Base-by-base conservation (phyloP, 1,284 basidiomycete species). In the Trichosporon coremiiforme region DNA sequence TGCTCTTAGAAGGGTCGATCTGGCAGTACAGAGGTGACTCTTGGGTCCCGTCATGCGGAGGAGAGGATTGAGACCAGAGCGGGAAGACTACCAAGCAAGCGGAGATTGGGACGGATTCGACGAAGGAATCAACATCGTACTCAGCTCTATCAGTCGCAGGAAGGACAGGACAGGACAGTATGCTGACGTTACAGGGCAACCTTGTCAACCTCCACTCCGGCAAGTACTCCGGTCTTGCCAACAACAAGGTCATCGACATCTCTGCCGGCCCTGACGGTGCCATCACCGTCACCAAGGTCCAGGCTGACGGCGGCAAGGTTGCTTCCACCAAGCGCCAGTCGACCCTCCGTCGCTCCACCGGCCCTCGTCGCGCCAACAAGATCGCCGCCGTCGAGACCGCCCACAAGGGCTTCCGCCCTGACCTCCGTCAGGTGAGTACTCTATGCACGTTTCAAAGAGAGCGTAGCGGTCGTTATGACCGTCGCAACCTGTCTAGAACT, bases 201-300 rank as follows among this genome's bases (percentile, higher is more conserved):
- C 88, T 94, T 82, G 85, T 87, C 71, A 94, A 93, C 86, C 79
- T 93, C 76, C 91, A 94, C 86, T 94, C 93, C 35, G 87, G 88
- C 87, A 95, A 94, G 83, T 94, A 88, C 87, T 95, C 93, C 72
- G 93, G 93, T 74, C 86, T 95, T 75, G 89, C 90, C 78, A 94
- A 95, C 87, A 74, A 85, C 76, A 94, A 93, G 89, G 88, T 88
- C 67, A 87, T 94, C 83, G 86, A 87, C 83, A 87, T 94, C 77
- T 79, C 85, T 68, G 87, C 89, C 72, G 86, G 87, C 64, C 83
- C 86, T 70, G 84, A 87, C 68, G 89, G 89, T 71, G 85, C 74
- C 70, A 77, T 95, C 77, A 85, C 88, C 76, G 86, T 95, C 78
- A 86, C 86, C 74, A 88, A 90, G 70, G 87, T 88, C 85, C 89